Percentiles rank a stretch among this genome's conserved stretches.
These are phyloP conservation scores for Teratosphaeria nubilosa DNA, from an alignment of 2,329 filamentous ascomycete genomes.

Conservation along the genomic window DNA sequence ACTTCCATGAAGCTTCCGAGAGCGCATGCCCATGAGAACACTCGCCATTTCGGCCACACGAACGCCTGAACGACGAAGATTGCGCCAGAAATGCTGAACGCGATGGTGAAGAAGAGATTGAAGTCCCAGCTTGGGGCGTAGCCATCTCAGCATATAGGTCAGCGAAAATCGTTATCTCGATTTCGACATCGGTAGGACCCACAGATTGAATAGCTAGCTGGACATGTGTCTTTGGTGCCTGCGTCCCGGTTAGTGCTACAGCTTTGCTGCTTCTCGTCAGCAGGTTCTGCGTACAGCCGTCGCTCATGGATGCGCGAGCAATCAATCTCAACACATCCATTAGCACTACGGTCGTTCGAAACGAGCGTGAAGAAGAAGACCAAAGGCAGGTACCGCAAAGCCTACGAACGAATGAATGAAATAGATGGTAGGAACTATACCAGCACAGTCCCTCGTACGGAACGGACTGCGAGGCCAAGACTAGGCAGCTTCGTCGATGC, in stretches of 20 bases:
- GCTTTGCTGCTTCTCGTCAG: neutral
- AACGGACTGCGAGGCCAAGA: neutral
- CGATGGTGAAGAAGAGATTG: neutral
- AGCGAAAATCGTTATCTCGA: neutral
- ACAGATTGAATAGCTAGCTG: constrained; percentile 1
- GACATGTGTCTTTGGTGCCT: constrained; percentile 1
- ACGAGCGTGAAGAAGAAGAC: neutral
- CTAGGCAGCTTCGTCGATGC: neutral
- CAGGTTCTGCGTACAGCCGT: neutral
- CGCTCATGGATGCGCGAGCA: neutral
- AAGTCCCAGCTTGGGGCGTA: constrained; percentile 2
- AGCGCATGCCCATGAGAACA: neutral
- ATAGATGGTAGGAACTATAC: neutral
- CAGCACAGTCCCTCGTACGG: neutral
- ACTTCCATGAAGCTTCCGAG: neutral
- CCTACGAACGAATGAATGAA: neutral
- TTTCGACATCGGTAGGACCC: neutral
- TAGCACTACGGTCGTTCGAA: neutral
- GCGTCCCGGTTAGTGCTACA: neutral
- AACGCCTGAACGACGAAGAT: neutral
- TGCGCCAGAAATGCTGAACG: neutral
- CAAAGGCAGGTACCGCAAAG: neutral
- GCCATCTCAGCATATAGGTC: neutral
- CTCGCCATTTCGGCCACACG: constrained; percentile 1
- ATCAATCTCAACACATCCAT: neutral